Evolutionary conservation across 805 yeast genomes (phyloP).

Genomic region (Candida germanica): DNA sequence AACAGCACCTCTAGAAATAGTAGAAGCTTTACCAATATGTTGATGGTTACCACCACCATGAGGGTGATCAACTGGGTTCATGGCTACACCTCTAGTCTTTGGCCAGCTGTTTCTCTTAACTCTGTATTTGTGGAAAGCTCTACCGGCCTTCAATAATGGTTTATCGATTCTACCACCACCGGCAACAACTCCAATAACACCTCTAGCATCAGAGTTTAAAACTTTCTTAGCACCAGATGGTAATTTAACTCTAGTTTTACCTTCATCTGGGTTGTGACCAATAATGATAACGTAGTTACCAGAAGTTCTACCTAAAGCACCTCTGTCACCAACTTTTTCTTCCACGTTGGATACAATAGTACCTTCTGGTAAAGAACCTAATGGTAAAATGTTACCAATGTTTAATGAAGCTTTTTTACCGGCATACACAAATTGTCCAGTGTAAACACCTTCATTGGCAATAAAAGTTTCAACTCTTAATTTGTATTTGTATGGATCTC

Average conservation of each 20-base stretch:
- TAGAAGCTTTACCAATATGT: constrained; percentile 37
- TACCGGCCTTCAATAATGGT: constrained; percentile 99
- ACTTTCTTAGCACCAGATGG: constrained; percentile 99
- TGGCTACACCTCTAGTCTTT: constrained; percentile 99
- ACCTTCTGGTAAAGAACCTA: constrained; percentile 98
- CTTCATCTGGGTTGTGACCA: constrained; percentile 99
- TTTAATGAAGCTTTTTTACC: constrained; percentile 98
- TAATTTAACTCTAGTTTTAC: constrained; percentile 98
- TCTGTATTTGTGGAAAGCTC: constrained; percentile 99
- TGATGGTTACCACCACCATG: constrained; percentile 96
- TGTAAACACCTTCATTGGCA: constrained; percentile 99
- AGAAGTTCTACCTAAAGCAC: constrained; percentile 99
- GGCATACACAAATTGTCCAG: constrained; percentile 98
- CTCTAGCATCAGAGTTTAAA: constrained; percentile 94
- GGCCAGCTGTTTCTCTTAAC: constrained; percentile 99
- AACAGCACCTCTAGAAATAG: constrained; percentile 39
- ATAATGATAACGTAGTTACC: constrained; percentile 99
- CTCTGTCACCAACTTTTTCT: constrained; percentile 99
- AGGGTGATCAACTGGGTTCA: constrained; percentile 99
- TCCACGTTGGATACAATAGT: constrained; percentile 97
- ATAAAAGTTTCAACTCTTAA: constrained; percentile 97
- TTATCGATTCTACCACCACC: constrained; percentile 99
- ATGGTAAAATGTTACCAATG: constrained; percentile 96
- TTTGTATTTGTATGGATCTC: constrained; percentile 99
- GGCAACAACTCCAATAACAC: constrained; percentile 99